Evolutionary conservation across 805 yeast species (phyloP), one percentile per base, ranked within the genome.

Genomic region (Ogataea naganishii): DNA sequence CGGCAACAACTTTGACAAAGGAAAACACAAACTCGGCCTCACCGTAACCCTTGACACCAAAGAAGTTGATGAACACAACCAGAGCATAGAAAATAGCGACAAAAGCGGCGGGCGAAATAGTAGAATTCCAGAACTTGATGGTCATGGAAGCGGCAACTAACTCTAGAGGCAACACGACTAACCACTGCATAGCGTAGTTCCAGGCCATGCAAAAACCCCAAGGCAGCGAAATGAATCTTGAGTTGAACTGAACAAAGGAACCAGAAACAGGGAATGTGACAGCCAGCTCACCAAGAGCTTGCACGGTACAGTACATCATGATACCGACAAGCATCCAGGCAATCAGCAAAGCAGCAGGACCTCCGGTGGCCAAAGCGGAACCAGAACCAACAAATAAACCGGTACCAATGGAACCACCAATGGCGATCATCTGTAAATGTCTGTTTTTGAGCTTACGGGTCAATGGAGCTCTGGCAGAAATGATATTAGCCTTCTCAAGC

Each of bases 401-500:
- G 7, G 89, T 78, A 43, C 94, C 95, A 41, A 83, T 81, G 36
- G 80, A 69, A 24, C 89, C 88, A 41, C 89, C 92, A 37, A 82
- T 63, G 29, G 92, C 86, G 56, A 82, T 82, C 84, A 80, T 76
- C 36, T 78, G 75, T 41, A 82, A 55, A 50, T 82, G 89, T 47
- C 88, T 65, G 24, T 72, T 67, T 43, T 70, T 73, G 30, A 78
- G 60, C 7, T 64, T 50, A 39, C 80, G 59, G 20, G 65, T 53
- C 34, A 68, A 56, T 11, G 75, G 75, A 27, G 74, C 56, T 40
- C 59, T 62, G 16, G 73, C 66, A 16, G 75, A 61, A 30, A 47
- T 43, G 18, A 66, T 50, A 36, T 68, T 69, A 11, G 68, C 66
- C 42, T 56, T 64, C 47, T 69, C 72, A 17, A 62, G 49, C 20